Conservation (phyloP, 352 stramenopile species). For the Phytophthora cajani region DNA sequence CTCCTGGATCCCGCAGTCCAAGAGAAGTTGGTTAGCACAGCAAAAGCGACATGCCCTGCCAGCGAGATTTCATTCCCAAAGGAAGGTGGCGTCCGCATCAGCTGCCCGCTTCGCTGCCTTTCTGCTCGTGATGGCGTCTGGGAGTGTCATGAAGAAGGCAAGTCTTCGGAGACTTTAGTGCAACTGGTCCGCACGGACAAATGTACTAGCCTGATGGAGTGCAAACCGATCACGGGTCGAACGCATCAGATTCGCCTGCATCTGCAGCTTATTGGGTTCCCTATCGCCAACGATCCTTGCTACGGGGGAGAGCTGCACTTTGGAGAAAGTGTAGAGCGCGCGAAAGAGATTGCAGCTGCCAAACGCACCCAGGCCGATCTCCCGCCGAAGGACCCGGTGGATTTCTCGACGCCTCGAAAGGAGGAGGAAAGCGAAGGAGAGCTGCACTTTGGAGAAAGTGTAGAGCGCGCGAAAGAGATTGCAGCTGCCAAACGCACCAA, state of each 20-base stretch:
- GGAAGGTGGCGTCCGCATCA: slow-evolving; percentile 67
- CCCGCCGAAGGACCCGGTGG: slow-evolving; percentile 46
- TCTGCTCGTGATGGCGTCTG: slow-evolving; percentile 86
- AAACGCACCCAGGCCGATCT: slow-evolving; percentile 48
- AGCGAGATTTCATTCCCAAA: slow-evolving; percentile 65
- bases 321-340: slow-evolving; percentile 64
- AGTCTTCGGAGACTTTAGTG: slow-evolving; percentile 82
- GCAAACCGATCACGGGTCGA: slow-evolving; percentile 94
- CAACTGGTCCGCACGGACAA: slow-evolving; percentile 61
- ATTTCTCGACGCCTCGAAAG: slow-evolving; percentile 62
- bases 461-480: slow-evolving; percentile 54
- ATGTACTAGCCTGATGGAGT: slow-evolving; percentile 90
- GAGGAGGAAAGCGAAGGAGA: slow-evolving; percentile 83
- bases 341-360: slow-evolving; percentile 54
- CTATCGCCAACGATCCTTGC: slow-evolving; percentile 98
- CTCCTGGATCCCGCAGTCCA: slow-evolving; percentile 44
- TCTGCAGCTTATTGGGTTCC: slow-evolving; percentile 91
- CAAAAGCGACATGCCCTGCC: slow-evolving; percentile 51
- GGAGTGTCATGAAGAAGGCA: slow-evolving; percentile 84
- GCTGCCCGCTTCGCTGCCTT: slow-evolving; percentile 80
- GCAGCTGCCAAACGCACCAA: slow-evolving; percentile 48
- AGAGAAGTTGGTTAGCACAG: slow-evolving; percentile 46
- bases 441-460: slow-evolving; percentile 89
- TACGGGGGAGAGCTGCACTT: slow-evolving; percentile 96
- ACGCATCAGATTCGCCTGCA: slow-evolving; percentile 99